Evolutionary conservation across 495 filamentous ascomycete genomes (phyloP), one percentile per base, ranked within the genome.

Genomic region (Aspergillus bertholletiae): DNA sequence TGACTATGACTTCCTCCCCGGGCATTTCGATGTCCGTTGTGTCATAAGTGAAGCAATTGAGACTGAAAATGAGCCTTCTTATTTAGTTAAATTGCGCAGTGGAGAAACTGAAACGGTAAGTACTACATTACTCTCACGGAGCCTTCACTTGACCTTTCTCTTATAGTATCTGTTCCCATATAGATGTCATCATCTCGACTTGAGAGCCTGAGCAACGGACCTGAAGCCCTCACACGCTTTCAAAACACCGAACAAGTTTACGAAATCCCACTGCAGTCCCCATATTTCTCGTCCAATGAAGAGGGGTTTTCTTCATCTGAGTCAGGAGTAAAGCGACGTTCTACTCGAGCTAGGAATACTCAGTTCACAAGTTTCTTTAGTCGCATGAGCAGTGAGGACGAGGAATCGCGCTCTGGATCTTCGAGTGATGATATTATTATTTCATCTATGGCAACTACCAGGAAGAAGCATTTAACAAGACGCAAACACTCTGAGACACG

Each of bases 1-100:
- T 51, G 77, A 82, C 49, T 84, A 82, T 57, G 63, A 76, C 27
- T 70, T 66, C 47, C 71, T 79, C 9, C 67, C 65, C n/a, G 80
- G 75, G 7, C 74, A 80, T 53, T 73, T 66, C 49, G 62, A 60
- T 3, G 72, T 75, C 23, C 65, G 65, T 30, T 59, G 62, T 9
- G 62, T 84, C 18, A 56, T 81, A 47, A 59, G 65, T 15, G 65
- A 77, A 28, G 55, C 71, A 8, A 57, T 70, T 8, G 56, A 62
- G 13, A 15, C 49, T 32, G 7, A 15, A 1, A 35, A 35, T 3
- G 52, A 55, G 21, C 59, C 65, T 27, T 24, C 55, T n/a, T 81
- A 79, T 58, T 65, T 59, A 34, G 73, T 84, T 17, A 67, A 73
- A 24, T 73, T 79, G 22, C 64, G 65, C 43, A 80, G 78, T 64